Conservation (phyloP, 331 rosid species). For the Pyracantha coccinea region DNA sequence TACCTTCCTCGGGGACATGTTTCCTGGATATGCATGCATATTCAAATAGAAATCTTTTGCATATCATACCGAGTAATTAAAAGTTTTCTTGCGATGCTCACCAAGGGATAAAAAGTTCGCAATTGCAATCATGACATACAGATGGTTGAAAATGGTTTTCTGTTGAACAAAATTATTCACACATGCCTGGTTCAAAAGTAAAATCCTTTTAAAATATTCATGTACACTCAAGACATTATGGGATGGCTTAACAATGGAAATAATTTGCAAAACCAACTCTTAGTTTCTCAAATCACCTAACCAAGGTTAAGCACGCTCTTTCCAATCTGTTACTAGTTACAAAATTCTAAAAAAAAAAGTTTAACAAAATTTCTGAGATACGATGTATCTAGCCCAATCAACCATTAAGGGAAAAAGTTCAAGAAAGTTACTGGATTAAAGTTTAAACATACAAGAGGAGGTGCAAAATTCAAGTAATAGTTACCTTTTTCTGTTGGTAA, state of each 20-base stretch:
- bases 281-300: background rate
- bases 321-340: background rate
- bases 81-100: background rate
- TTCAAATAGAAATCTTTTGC: background rate
- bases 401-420: background rate
- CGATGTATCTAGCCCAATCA: background rate
- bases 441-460: background rate
- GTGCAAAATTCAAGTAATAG: background rate
- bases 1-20: background rate
- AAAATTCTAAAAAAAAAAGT: background rate
- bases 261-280: background rate
- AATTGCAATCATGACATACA: background rate
- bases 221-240: background rate
- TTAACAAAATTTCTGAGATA: background rate
- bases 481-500: conserved; percentile 87
- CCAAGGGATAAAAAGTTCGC: background rate
- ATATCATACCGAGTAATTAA: too few species aligned
- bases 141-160: background rate
- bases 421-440: background rate
- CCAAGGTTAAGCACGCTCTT: background rate
- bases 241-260: background rate
- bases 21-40: background rate
- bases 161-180: background rate
- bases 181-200: background rate
- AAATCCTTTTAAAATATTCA: background rate